These are phyloP conservation scores for Melastoma malabathricum DNA, from an alignment of 345 rosid species.

Conservation along the genomic window DNA sequence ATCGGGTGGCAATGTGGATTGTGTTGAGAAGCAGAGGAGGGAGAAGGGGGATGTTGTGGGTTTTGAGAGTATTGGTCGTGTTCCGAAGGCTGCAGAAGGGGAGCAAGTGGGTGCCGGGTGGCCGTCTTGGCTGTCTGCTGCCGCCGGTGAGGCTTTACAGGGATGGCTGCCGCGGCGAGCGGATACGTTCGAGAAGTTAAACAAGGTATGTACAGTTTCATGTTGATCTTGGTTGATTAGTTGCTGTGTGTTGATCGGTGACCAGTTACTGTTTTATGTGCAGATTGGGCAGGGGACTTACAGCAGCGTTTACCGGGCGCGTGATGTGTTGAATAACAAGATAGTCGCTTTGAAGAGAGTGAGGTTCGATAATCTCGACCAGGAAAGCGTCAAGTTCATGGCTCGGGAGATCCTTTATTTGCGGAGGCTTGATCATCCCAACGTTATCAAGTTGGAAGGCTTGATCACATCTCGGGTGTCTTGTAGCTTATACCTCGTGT, in stretches of 20 bases:
- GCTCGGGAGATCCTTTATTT: conserved; percentile 72
- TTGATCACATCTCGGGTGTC: conserved; percentile 70
- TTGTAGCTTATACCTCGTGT: conserved; percentile 72
- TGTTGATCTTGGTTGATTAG: conserved; percentile 1
- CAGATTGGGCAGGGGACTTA: conserved; percentile 99
- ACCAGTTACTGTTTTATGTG: conserved; percentile 11
- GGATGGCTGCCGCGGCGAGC: conserved; percentile 79
- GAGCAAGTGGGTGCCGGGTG: conserved; percentile 77
- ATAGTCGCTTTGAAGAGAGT: conserved; percentile 80
- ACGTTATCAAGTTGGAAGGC: conserved; percentile 82
- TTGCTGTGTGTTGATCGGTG: not conserved
- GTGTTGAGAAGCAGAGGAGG: conserved; percentile 17
- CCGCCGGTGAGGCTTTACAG: conserved; percentile 67
- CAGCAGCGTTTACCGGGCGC: conserved; percentile 81
- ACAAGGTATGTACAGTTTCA: conserved; percentile 39
- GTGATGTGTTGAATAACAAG: conserved; percentile 52
- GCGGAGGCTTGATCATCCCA: conserved; percentile 89
- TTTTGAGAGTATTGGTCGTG: conserved; percentile 21
- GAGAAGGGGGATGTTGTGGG: conserved; percentile 19
- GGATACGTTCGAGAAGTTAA: conserved; percentile 58
- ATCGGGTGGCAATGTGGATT: conserved; percentile 7
- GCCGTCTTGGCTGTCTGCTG: conserved; percentile 81
- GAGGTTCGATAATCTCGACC: conserved; percentile 65
- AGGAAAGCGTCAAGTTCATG: conserved; percentile 87
- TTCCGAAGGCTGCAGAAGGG: conserved; percentile 29